phyloP scores from a whole-genome alignment of 208 protist genomes.

The Wallacemonas sp. region DNA sequence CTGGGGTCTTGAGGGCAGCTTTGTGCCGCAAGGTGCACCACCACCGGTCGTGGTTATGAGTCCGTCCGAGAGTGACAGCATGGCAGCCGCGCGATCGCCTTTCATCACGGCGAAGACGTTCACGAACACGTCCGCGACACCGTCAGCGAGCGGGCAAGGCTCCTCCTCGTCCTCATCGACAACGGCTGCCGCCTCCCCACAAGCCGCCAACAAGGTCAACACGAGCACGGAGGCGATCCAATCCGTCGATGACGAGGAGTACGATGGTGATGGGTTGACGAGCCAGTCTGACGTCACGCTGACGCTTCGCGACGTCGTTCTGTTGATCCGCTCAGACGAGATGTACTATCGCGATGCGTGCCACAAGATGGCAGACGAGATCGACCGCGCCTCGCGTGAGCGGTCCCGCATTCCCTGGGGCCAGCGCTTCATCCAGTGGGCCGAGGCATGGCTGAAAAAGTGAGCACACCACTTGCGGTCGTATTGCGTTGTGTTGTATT shows the following conservation, averaged over 20 bases:
- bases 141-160: too few relatives aligned
- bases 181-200: too few relatives aligned
- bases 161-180: too few relatives aligned
- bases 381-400: conserved; percentile 29
- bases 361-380: conserved; percentile 51
- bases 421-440: conserved; percentile 5
- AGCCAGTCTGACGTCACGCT: conserved; percentile 11
- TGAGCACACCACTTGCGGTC: not conserved
- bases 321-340: conserved; percentile 80
- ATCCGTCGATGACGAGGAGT: too few relatives aligned
- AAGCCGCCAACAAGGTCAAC: too few relatives aligned
- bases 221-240: too few relatives aligned
- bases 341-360: conserved; percentile 69
- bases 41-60: conserved; percentile 20
- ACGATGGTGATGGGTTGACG: not conserved
- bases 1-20: conserved; percentile 56
- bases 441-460: conserved; percentile 10
- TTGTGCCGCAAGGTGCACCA: conserved; percentile 25
- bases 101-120: not conserved
- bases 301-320: conserved; percentile 62
- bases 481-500: too few relatives aligned
- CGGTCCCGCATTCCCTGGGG: not conserved
- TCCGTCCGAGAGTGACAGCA: not conserved
- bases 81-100: not conserved
- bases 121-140: too few relatives aligned